A percentile compares a stretch with the other conserved stretches of the same genome.
These are phyloP conservation scores for Henningerozyma blattae DNA, from an alignment of 805 yeast species.

Conservation along the genomic window DNA sequence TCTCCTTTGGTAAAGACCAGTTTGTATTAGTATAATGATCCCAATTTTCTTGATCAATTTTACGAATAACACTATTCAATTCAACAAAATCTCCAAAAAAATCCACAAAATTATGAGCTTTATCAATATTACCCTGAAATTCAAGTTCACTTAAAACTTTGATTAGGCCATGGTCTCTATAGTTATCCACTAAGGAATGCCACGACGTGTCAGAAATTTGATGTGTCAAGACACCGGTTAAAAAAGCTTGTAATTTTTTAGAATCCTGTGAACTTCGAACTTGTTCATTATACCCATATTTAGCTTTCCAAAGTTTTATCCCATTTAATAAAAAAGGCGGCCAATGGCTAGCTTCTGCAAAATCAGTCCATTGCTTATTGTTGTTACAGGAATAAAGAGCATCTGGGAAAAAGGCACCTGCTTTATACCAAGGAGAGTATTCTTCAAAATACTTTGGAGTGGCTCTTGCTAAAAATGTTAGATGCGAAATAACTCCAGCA, in stretches of 20 bases:
- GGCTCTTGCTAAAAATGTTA: constrained; percentile 11
- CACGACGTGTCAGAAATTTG: constrained; percentile 56
- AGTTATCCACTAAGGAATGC: constrained; percentile 43
- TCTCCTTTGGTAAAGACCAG: constrained; percentile 33
- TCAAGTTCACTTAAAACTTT: constrained; percentile 38
- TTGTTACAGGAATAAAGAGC: constrained; percentile 50
- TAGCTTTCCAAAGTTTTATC: constrained; percentile 30
- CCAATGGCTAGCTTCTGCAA: constrained; percentile 60
- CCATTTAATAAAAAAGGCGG: constrained; percentile 46
- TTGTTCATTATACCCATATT: constrained; percentile 8
- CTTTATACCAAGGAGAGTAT: constrained; percentile 26
- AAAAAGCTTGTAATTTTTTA: constrained; percentile 36
- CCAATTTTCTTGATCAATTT: constrained; percentile 4
- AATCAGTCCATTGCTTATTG: constrained; percentile 26
- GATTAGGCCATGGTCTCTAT: constrained; percentile 34
- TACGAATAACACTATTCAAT: constrained; percentile 27
- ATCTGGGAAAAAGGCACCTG: constrained; percentile 64
- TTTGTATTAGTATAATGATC: constrained; percentile 16
- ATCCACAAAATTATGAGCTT: constrained; percentile 46
- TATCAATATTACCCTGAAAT: constrained; percentile 35
- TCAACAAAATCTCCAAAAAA: constrained; percentile 53
- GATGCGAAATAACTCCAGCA: constrained; percentile 16
- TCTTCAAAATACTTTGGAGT: constrained; percentile 24
- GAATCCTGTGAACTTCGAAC: constrained; percentile 13
- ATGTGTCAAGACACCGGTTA: constrained; percentile 48